Percentiles rank a stretch among this genome's conserved stretches.
phyloP scores from a whole-genome alignment of 1,284 basidiomycete species.

The Laetiporus sulphureus region DNA sequence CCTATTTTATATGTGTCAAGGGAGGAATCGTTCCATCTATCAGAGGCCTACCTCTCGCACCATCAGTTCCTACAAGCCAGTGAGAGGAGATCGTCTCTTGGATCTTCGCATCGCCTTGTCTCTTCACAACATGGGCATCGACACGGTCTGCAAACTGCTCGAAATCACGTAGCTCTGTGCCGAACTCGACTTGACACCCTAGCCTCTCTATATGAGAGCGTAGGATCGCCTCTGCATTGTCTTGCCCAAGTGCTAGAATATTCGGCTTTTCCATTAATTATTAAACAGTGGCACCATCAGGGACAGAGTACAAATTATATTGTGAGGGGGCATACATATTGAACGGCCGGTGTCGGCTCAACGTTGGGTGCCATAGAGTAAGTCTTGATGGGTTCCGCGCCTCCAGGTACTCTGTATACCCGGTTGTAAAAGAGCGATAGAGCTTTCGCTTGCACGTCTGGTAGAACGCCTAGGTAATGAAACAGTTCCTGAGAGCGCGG shows the following conservation, averaged over 20 bases:
- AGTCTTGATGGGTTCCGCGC: constrained; percentile 9
- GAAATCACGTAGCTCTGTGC: constrained; percentile 20
- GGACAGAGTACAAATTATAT: no score
- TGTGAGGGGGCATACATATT: constrained; percentile 13
- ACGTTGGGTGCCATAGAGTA: constrained; percentile 8
- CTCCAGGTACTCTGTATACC: constrained; percentile 15
- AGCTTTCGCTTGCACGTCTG: constrained; percentile 7
- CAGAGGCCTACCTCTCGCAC: constrained; percentile 23
- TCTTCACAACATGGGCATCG: constrained; percentile 9
- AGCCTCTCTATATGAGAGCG: constrained; percentile 19
- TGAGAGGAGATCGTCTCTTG: constrained; percentile 9
- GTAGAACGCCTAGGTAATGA: constrained; percentile 15
- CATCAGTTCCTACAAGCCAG: constrained; percentile 30
- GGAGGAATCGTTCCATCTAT: not conserved
- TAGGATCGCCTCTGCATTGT: constrained; percentile 21
- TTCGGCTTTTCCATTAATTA: no score
- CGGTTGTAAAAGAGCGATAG: constrained; percentile 2
- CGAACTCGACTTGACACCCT: constrained; percentile 23
- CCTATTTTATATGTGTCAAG: constrained; percentile 20
- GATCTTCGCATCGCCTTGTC: constrained; percentile 1
- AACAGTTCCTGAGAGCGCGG: constrained; percentile 18
- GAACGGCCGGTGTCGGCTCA: constrained; percentile 14
- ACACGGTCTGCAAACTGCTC: constrained; percentile 20
- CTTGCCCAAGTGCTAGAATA: constrained; percentile 20
- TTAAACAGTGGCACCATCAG: no score